A percentile compares a stretch with the other conserved stretches of the same genome.
Evolutionary conservation across 2,329 filamentous ascomycete species (phyloP).

Genomic region (Beauveria sp.): DNA sequence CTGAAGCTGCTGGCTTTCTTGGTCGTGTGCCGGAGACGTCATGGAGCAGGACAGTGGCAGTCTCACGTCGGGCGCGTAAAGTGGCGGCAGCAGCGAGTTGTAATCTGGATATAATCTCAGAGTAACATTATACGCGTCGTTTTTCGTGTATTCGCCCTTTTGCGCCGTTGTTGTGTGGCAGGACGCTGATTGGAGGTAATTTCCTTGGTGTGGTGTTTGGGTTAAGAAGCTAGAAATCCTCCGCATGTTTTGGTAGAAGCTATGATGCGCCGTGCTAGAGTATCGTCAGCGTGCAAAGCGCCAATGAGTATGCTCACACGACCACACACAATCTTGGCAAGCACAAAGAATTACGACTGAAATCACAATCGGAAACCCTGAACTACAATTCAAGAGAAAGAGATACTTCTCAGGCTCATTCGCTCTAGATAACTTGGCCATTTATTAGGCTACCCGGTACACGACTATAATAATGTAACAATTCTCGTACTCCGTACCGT

Average conservation of each 20-base stretch:
- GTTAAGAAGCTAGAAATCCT: not conserved
- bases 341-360: too few species aligned
- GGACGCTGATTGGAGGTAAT: not conserved
- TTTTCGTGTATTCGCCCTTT: not conserved
- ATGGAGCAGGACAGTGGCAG: not conserved
- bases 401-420: not conserved
- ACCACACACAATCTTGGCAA: too few species aligned
- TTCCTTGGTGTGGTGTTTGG: not conserved
- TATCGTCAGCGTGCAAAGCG: too few species aligned
- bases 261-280: too few species aligned
- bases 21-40: conserved; percentile 10
- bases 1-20: not conserved
- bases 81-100: not conserved
- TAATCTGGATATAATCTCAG: not conserved
- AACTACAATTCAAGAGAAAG: not conserved
- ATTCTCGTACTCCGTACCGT: too few species aligned
- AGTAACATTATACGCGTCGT: not conserved
- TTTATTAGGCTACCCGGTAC: not conserved
- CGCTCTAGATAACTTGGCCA: not conserved
- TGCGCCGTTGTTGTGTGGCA: not conserved
- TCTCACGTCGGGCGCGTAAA: conserved; percentile 8
- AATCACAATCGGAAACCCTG: too few species aligned
- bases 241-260: not conserved
- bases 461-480: too few species aligned
- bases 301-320: too few species aligned